phyloP scores from a whole-genome alignment of 2,329 filamentous ascomycete genomes.

The Alternaria triticimaculans region DNA sequence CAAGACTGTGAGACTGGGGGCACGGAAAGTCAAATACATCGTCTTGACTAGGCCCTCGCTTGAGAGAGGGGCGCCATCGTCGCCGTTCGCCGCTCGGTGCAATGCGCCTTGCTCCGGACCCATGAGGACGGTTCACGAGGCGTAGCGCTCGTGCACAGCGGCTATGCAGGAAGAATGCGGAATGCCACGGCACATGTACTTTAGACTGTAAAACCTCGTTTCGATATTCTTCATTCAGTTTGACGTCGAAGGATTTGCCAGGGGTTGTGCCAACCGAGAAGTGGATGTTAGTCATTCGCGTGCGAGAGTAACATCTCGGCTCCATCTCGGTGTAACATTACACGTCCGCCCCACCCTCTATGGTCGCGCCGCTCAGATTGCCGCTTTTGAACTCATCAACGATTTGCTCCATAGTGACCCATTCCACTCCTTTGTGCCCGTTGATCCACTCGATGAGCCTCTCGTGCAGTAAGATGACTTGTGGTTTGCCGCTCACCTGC shows the following conservation, averaged over 20 bases:
- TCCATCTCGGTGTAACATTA: constrained; percentile 4
- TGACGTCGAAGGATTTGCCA: not conserved
- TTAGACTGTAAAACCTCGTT: not conserved
- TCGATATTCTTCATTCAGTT: not conserved
- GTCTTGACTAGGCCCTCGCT: not conserved
- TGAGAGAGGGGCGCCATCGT: not conserved
- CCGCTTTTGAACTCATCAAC: constrained; percentile 48
- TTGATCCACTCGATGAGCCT: constrained; percentile 56
- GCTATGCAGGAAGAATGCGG: not conserved
- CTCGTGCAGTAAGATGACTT: constrained; percentile 57
- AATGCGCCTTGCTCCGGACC: constrained; percentile 12
- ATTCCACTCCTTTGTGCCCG: constrained; percentile 54
- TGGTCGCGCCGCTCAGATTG: constrained; percentile 38
- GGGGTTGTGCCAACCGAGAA: not conserved
- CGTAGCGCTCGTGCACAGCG: constrained; percentile 1
- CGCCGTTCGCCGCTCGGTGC: constrained; percentile 2
- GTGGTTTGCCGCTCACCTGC: constrained; percentile 57
- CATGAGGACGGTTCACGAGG: not conserved
- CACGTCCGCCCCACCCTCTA: constrained; percentile 42
- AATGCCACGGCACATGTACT: not conserved
- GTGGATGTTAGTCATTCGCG: not conserved
- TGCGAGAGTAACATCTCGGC: not conserved
- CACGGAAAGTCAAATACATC: not conserved
- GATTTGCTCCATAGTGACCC: constrained; percentile 48
- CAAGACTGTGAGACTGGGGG: not conserved